Base-by-base conservation (phyloP, 192 early-diverging fungal genomes). In the Backusella sp. region DNA sequence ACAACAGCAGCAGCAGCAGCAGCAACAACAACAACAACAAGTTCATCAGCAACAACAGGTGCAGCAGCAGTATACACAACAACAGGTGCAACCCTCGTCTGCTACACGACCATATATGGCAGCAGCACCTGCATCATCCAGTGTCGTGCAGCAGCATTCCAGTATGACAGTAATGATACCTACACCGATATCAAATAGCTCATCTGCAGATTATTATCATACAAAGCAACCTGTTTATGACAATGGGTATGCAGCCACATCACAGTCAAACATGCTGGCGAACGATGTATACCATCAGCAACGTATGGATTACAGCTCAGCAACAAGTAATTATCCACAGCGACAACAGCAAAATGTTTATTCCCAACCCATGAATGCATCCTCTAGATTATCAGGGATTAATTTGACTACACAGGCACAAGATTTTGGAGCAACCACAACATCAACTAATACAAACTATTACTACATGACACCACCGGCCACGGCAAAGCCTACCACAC, bases 121-220 rank as follows among this genome's bases (percentile, higher is more conserved):
- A 62, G 3, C 56, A 28, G 56, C 56, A 62, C 56, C 56, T 62
- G 56, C 26, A 28, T 28, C 56, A 12, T 62, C 56, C 7, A 62
- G 26, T 28, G 56, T 62, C 26, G 56, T 62, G 56, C 56, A 62
- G 56, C 56, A 62, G 12, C 56, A 62, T 26, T 62, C 56, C 12
- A 62, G 12, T 62, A 62, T 62, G 56, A 62, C 56, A 62, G 56
- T 62, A 62, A 62, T 62, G 56, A 28, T 62, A 28, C 56, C 56
- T 12, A 62, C 56, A 62, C 56, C 56, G 9, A 28, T 62, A 62
- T 62, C 56, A 28, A 62, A 62, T 62, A 28, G 21, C 12, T 62
- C 56, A 28, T 62, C 56, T 62, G 56, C 56, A 62, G 56, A 62
- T 28, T 62, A 62, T 28, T 62, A 62, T 62, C 56, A 62, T 28